Base-by-base conservation (phyloP, 2,329 filamentous ascomycete species). In the Stagonosporopsis vannaccii region DNA sequence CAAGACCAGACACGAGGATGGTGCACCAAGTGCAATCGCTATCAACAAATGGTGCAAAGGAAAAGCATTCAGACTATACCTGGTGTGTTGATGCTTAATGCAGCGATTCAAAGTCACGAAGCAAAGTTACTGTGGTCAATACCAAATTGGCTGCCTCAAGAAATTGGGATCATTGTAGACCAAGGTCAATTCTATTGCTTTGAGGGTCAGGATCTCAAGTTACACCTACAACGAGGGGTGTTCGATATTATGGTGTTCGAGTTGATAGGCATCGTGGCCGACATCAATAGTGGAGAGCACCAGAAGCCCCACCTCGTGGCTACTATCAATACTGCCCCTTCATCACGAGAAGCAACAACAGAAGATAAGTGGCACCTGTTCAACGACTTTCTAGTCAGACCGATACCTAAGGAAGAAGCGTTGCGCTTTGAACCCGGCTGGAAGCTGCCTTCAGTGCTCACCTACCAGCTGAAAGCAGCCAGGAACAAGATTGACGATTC, bases 111-210 rank as follows among this genome's bases (percentile, higher is more conserved):
- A 36, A 88, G 80, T 41, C 84, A 87, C 2, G 90, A 94, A 61
- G 86, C 92, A 32, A 88, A 89, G 66, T 84, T 90, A 56, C 82
- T 97, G 15, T 99, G 96, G 96, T 87, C 91, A 1, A 91, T 88
- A 12, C 91, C 91, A 0, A 91, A 91, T 15, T 99, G 94, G 89
- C 81, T 99, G 12, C 95, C 95, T 0, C 90, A 95, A 70, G 92
- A 98, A 73, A 93, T 99, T 67, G 95, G 95, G 33, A 86, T 99
- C 69, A 91, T 96, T 54, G 86, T 97, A 54, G 91, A 96, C 57
- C 87, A 91, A 67, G 92, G 91, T n/a, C 91, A 96, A 70, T 91
- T 98, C 71, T 93, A 91, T 76, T 97, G 93, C 75, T 98, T 92
- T 62, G 93, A 99, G 75, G 94, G 95, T 2, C 89, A 96, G 49